These are phyloP conservation scores for Agroathelia rolfsii DNA, from an alignment of 1,284 basidiomycete species.

Conservation along the genomic window DNA sequence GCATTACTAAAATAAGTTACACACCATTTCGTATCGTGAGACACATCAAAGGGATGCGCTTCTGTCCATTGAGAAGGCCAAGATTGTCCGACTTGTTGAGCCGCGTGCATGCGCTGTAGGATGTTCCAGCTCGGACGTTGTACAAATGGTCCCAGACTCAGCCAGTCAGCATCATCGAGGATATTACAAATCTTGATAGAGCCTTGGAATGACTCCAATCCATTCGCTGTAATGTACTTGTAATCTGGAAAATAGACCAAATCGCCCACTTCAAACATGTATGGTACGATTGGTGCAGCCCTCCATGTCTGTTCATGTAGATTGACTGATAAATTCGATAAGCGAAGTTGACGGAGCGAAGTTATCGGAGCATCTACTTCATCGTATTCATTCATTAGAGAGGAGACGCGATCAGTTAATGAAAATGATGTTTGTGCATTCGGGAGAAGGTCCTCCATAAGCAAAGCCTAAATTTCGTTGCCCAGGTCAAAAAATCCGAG, in stretches of 20 bases:
- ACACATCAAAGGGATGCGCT: conserved; percentile 20
- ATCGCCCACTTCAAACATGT: conserved; percentile 34
- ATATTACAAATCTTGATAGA: conserved; percentile 17
- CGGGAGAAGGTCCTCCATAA: too few species aligned
- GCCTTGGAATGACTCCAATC: conserved; percentile 13
- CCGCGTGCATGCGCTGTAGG: too few species aligned
- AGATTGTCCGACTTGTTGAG: too few species aligned
- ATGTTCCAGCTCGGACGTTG: too few species aligned
- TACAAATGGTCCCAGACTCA: too few species aligned
- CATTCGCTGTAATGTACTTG: conserved; percentile 23
- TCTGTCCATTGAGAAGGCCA: conserved; percentile 14
- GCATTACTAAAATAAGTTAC: conserved; percentile 11
- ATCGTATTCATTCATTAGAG: conserved; percentile 24
- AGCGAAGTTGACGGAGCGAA: conserved; percentile 29
- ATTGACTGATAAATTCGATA: conserved; percentile 25
- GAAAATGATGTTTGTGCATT: too few species aligned
- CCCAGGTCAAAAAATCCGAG: too few species aligned
- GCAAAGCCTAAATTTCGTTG: too few species aligned
- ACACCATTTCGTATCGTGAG: conserved; percentile 29
- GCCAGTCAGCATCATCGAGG: conserved; percentile 28
- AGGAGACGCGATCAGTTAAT: too few species aligned
- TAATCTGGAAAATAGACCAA: conserved; percentile 32
- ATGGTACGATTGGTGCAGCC: conserved; percentile 27
- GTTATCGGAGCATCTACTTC: conserved; percentile 20
- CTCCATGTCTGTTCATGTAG: conserved; percentile 33